Base-by-base conservation (phyloP, 2,329 filamentous ascomycete species). In the Colletotrichum australisinense region DNA sequence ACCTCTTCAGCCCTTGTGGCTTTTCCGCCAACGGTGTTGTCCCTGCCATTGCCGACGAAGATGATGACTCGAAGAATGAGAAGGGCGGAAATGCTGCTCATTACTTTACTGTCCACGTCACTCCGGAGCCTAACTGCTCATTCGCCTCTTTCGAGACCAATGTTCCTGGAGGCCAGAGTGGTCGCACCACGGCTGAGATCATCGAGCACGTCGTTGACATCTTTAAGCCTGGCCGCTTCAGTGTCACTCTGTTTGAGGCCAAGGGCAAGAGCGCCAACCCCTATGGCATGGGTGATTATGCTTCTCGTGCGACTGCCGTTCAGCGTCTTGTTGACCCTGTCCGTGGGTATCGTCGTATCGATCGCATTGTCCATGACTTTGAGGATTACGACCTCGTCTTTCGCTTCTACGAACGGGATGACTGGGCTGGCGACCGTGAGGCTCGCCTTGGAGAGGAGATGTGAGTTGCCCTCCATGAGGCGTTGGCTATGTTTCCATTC, bases 61-160 rank as follows among this genome's bases (percentile, higher is more conserved):
- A 85, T 42, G 86, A 79, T 46, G 78, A 78, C 64, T 76, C 59
- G 19, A 68, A 74, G 28, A 55, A 75, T 4, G 76, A 74, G 81
- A 76, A 80, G 78, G 63, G 85, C 81, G 83, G 84, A 73, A 87
- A 87, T 65, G 86, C 89, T 4, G 93, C 91, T 53, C 95, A 98
- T 84, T 99, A 99, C 86, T 99, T 98, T 85, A 99, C 96, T 1
- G 97, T 99, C 28, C 97, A 99, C 81, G 97, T 99, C 76, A 99
- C 97, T 0, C 97, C 97, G 0, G 97, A 99, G 87, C 95, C 96
- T 16, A 92, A 98, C 79, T 99, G 96, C 87, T 98, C 95, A 5
- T 99, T 97, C 82, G 97, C 97, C 46, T 98, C 95, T 2, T 99
- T 99, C 81, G 97, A 99, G 87, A 98, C 97, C 77, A 99, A 98